Evolutionary conservation across 352 stramenopile species (phyloP).

Genomic region (Plasmopara muralis): DNA sequence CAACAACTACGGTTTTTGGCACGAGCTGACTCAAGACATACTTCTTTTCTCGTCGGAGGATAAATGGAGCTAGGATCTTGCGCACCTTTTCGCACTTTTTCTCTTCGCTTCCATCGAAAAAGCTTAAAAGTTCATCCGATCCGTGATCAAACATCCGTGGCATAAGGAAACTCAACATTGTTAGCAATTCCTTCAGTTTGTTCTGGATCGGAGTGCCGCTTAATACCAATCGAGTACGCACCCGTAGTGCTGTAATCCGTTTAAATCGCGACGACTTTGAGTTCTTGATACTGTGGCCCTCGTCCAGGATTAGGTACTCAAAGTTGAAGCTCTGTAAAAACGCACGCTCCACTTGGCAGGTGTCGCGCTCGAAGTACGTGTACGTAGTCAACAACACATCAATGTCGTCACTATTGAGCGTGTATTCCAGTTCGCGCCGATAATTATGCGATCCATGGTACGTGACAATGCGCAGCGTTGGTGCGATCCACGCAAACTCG

Average conservation of each 20-base stretch:
- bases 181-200: slow-evolving; percentile 82
- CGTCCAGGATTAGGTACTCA: slow-evolving; percentile 92
- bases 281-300: slow-evolving; percentile 92
- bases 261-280: slow-evolving; percentile 85
- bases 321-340: slow-evolving; percentile 76
- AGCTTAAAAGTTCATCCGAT: slow-evolving; percentile 69
- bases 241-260: slow-evolving; percentile 73
- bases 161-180: slow-evolving; percentile 90
- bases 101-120: slow-evolving; percentile 76
- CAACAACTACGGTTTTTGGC: slow-evolving; percentile 74
- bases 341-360: slow-evolving; percentile 70
- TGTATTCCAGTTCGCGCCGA: slow-evolving; percentile 50
- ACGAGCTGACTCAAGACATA: slow-evolving; percentile 92
- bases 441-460: slow-evolving; percentile 75
- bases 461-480: slow-evolving; percentile 78
- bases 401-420: slow-evolving; percentile 42
- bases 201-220: slow-evolving; percentile 89
- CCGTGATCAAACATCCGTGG: slow-evolving; percentile 85
- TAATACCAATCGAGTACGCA: slow-evolving; percentile 67
- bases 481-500: slow-evolving; percentile 91
- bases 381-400: slow-evolving; percentile 90
- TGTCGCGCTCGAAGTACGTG: slow-evolving; percentile 87
- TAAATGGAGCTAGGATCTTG: slow-evolving; percentile 95
- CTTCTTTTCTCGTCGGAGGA: slow-evolving; percentile 93
- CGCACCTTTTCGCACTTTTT: slow-evolving; percentile 82